phyloP scores from a whole-genome alignment of 148 eudicot species.

The Cornus controversa region DNA sequence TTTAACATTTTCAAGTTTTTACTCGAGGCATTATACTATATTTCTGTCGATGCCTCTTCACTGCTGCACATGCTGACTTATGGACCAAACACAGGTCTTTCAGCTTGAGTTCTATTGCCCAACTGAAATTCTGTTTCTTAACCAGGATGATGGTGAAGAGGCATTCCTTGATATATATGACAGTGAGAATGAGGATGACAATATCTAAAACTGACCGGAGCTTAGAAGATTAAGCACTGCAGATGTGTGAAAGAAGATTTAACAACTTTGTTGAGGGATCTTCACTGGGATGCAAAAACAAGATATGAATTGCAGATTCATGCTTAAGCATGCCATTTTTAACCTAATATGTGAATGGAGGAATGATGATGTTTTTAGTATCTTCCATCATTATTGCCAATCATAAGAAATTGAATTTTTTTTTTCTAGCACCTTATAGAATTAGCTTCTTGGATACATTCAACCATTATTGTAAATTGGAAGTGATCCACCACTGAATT shows the following conservation, averaged over 20 bases:
- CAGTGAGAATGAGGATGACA: slow-evolving; percentile 25
- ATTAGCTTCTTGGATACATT: not conserved
- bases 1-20: not conserved
- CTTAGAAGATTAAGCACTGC: slow-evolving; percentile 4
- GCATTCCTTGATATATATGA: slow-evolving; percentile 39
- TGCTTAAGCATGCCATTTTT: not conserved
- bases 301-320: not conserved
- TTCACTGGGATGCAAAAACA: not conserved
- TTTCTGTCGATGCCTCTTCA: not conserved
- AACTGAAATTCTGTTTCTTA: slow-evolving; percentile 12
- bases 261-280: not conserved
- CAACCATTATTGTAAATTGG: not conserved
- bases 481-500: not conserved
- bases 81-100: no score
- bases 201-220: slow-evolving; percentile 1
- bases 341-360: not conserved
- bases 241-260: not conserved
- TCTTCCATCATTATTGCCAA: not conserved
- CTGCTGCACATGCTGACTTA: not conserved
- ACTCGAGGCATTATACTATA: not conserved
- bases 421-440: no score
- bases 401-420: not conserved
- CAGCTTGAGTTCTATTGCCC: not conserved
- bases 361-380: not conserved
- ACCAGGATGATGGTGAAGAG: slow-evolving; percentile 51